These are phyloP conservation scores for Komagataella pastoris DNA, from an alignment of 805 yeast genomes.

Conservation along the genomic window DNA sequence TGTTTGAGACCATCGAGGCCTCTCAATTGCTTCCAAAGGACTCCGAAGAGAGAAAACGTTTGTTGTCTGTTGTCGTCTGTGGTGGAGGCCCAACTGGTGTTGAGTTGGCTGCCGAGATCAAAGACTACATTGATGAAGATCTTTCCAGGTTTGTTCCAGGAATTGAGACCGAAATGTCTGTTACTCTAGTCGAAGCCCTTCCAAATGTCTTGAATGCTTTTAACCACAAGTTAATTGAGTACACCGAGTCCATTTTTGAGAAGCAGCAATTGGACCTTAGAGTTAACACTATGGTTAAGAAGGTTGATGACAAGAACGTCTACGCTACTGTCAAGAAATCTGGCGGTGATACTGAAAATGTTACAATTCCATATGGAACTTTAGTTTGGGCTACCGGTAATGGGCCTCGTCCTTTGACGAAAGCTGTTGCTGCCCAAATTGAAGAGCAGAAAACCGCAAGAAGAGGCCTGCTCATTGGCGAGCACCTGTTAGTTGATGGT, in stretches of 20 bases:
- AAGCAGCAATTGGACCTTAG: conserved; percentile 55
- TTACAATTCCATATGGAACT: conserved; percentile 74
- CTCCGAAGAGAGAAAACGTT: conserved; percentile 66
- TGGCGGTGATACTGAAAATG: conserved; percentile 48
- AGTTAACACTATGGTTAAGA: conserved; percentile 81
- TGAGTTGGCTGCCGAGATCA: conserved; percentile 92
- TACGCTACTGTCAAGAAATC: conserved; percentile 54
- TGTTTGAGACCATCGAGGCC: conserved; percentile 82
- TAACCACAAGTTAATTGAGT: conserved; percentile 53
- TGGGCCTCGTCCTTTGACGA: conserved; percentile 68
- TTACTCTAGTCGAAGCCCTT: conserved; percentile 79
- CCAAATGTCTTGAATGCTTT: conserved; percentile 78
- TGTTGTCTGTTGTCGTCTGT: conserved; percentile 80
- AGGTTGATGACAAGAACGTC: conserved; percentile 61
- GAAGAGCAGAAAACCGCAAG: conserved; percentile 75
- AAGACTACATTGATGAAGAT: conserved; percentile 89
- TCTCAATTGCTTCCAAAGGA: conserved; percentile 69
- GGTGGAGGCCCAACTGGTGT: conserved; percentile 99
- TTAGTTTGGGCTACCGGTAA: conserved; percentile 98
- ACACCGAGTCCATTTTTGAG: conserved; percentile 69
- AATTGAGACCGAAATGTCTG: conserved; percentile 68
- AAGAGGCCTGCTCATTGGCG: conserved; percentile 83
- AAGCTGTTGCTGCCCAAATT: conserved; percentile 51
- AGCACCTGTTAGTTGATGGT: conserved; percentile 72
- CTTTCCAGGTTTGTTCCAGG: conserved; percentile 81